Evolutionary conservation across 2,329 filamentous ascomycete genomes (phyloP).

Genomic region (Curvularia lunata): DNA sequence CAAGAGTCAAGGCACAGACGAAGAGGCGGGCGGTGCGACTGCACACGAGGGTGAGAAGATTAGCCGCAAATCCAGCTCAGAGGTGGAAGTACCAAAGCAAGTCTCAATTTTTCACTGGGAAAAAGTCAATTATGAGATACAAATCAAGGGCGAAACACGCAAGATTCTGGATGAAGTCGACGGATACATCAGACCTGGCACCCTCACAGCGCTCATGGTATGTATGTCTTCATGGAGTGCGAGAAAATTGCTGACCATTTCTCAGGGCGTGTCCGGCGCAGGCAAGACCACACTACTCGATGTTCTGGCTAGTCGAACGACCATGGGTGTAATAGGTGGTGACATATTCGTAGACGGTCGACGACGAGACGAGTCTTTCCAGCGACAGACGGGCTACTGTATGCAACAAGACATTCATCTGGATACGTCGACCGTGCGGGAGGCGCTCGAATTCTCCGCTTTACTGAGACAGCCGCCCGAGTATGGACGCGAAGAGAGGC

Average conservation of each 20-base stretch:
- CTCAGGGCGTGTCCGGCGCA: conserved; percentile 74
- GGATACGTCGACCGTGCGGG: conserved; percentile 63
- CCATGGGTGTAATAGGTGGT: conserved; percentile 78
- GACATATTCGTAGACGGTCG: conserved; percentile 73
- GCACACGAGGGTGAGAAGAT: conserved; percentile 37
- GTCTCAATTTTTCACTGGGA: conserved; percentile 48
- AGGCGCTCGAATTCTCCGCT: conserved; percentile 80
- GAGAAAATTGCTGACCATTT: conserved; percentile 79
- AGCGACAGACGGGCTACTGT: conserved; percentile 69
- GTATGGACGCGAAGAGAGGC: conserved; percentile 20
- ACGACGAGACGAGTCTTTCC: conserved; percentile 70
- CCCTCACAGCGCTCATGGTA: conserved; percentile 54
- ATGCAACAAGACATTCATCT: conserved; percentile 68
- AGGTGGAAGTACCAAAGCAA: conserved; percentile 42
- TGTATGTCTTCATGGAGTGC: conserved; percentile 78
- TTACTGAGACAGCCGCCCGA: conserved; percentile 61
- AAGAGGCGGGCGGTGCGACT: conserved; percentile 46
- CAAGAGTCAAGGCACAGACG: conserved; percentile 40
- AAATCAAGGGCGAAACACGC: conserved; percentile 51
- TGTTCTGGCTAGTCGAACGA: conserved; percentile 75
- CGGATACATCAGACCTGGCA: conserved; percentile 63
- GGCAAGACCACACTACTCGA: conserved; percentile 89
- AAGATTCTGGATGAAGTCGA: conserved; percentile 60
- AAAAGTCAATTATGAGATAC: conserved; percentile 35
- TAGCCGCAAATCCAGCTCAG: conserved; percentile 34